A percentile compares a stretch with the other conserved stretches of the same genome.
Evolutionary conservation across 176 grass and related monocot species (phyloP).

Genomic region (Avena atlantica): DNA sequence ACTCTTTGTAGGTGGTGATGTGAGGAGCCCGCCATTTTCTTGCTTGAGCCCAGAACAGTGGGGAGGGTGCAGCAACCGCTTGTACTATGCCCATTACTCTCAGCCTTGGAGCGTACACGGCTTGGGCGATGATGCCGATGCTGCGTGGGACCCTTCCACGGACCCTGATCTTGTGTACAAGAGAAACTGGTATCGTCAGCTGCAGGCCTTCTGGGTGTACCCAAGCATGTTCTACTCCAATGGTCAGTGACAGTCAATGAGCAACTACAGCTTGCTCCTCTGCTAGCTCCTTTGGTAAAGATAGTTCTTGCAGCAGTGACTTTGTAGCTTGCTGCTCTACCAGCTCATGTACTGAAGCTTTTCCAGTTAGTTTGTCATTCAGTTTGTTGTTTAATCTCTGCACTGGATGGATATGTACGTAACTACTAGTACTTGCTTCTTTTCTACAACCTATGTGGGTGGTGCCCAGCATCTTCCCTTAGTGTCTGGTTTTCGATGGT

Average conservation of each 20-base stretch:
- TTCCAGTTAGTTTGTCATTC: neutral
- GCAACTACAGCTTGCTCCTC: neutral
- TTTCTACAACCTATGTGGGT: neutral
- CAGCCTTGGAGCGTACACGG: neutral
- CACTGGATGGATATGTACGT: neutral
- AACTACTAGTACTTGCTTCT: neutral
- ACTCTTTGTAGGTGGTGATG: slow-evolving; percentile 19
- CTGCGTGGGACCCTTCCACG: slow-evolving; percentile 8
- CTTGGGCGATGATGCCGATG: neutral
- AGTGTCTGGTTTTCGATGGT: neutral
- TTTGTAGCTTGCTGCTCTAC: neutral
- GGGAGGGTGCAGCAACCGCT: neutral
- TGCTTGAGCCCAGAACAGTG: neutral
- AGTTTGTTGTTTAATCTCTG: neutral
- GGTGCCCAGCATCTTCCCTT: no score
- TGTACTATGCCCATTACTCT: slow-evolving; percentile 3
- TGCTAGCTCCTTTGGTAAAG: neutral
- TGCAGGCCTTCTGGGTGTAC: slow-evolving; percentile 23
- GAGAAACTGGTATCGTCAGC: neutral
- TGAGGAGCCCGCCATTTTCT: slow-evolving; percentile 17
- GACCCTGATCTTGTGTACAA: neutral
- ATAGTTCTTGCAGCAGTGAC: no score
- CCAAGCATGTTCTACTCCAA: neutral
- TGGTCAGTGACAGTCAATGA: neutral
- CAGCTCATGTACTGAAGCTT: neutral